A percentile compares a stretch with the other conserved stretches of the same genome.
phyloP scores from a whole-genome alignment of 1,284 basidiomycete genomes.

The Quambalaria eucalypti region DNA sequence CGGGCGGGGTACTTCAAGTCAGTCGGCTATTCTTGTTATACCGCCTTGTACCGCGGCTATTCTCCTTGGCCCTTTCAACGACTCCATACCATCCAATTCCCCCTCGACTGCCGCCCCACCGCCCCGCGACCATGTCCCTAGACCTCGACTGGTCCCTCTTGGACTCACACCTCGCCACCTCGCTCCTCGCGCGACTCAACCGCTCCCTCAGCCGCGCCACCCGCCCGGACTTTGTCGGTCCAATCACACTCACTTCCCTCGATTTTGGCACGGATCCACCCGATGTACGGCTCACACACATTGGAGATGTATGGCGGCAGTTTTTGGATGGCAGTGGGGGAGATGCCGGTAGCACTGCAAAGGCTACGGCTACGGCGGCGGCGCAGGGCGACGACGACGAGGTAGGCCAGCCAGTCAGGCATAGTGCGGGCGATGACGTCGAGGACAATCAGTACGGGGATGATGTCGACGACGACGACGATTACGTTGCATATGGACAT shows the following conservation, averaged over 20 bases:
- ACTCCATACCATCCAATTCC: no score
- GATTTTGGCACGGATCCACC: conserved; percentile 77
- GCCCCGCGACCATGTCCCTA: no score
- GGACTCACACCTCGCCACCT: conserved; percentile 61
- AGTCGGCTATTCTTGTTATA: no score
- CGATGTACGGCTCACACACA: conserved; percentile 77
- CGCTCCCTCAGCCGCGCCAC: conserved; percentile 61
- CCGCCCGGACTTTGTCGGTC: conserved; percentile 85
- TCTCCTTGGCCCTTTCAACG: no score
- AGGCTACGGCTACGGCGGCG: conserved; percentile 4
- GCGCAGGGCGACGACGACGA: conserved; percentile 1
- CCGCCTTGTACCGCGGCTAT: no score
- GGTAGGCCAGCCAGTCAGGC: neutral
- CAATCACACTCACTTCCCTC: conserved; percentile 71
- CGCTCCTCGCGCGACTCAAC: conserved; percentile 71
- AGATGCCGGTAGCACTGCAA: conserved; percentile 5
- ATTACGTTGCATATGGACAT: neutral
- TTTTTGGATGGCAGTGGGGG: conserved; percentile 54
- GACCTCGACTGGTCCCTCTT: conserved; percentile 55
- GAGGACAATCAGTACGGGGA: no score
- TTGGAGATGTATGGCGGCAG: conserved; percentile 86
- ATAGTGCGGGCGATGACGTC: neutral
- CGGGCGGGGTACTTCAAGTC: no score
- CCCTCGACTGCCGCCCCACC: no score
- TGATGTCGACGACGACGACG: neutral